A percentile compares a stretch with the other conserved stretches of the same genome.
Evolutionary conservation across 805 yeast species (phyloP).

Genomic region (Candida sonorensis): DNA sequence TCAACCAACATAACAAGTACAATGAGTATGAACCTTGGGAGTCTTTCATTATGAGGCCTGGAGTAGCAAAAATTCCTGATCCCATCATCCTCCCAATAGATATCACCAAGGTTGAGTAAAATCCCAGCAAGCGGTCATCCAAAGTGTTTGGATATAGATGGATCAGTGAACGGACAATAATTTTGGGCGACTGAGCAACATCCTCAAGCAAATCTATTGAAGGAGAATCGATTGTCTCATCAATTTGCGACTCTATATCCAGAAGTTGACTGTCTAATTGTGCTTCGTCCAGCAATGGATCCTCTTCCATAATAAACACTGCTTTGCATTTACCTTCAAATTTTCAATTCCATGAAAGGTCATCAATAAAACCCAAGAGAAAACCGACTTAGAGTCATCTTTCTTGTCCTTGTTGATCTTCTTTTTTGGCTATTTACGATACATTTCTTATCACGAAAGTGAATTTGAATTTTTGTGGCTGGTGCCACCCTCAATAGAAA

Average conservation of each 20-base stretch:
- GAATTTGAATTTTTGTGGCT: too few relatives aligned
- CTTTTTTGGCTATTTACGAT: too few relatives aligned
- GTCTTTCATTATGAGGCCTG: constrained; percentile 52
- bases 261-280: too few relatives aligned
- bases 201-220: constrained; percentile 9
- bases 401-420: too few relatives aligned
- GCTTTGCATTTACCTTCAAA: too few relatives aligned
- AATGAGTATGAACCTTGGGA: constrained; percentile 53
- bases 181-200: constrained; percentile 5
- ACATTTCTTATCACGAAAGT: too few relatives aligned
- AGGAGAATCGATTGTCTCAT: constrained; percentile 11
- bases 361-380: too few relatives aligned
- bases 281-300: too few relatives aligned
- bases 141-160: constrained; percentile 14
- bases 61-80: constrained; percentile 64
- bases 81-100: constrained; percentile 63
- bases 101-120: constrained; percentile 52
- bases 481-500: too few relatives aligned
- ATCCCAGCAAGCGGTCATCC: constrained; percentile 34
- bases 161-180: constrained; percentile 14
- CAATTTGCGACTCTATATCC: neutral
- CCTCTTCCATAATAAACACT: too few relatives aligned
- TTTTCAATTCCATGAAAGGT: too few relatives aligned
- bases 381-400: too few relatives aligned
- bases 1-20: constrained; percentile 50